A percentile compares a stretch with the other conserved stretches of the same genome.
phyloP scores from a whole-genome alignment of 1,139 yeast species.

The Candida pseudoviswanathii region DNA sequence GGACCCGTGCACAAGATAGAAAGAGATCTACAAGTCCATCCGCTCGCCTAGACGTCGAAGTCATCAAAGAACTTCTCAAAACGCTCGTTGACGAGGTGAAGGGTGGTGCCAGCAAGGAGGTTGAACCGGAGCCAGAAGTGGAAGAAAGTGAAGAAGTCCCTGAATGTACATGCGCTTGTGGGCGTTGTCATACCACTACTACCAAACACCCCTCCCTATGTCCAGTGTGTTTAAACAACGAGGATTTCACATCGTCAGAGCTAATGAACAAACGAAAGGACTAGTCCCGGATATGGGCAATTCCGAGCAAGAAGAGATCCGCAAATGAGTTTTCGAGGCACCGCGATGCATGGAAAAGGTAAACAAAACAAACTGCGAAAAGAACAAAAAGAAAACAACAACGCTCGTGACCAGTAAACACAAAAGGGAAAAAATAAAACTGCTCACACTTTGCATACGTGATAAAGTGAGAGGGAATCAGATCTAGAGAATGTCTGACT shows the following conservation, averaged over 20 bases:
- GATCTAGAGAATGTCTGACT: not conserved
- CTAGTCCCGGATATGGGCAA: not conserved
- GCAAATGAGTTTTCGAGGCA: not conserved
- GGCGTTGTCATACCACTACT: not conserved
- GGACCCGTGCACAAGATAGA: not conserved
- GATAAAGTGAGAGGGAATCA: not conserved
- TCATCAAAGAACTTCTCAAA: not conserved
- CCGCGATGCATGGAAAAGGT: not conserved
- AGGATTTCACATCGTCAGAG: conserved; percentile 1
- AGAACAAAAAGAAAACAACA: not conserved
- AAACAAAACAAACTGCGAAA: not conserved
- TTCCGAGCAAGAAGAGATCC: too few relatives aligned
- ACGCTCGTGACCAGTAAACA: not conserved
- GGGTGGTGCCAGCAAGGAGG: not conserved
- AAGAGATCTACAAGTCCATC: not conserved
- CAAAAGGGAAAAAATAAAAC: not conserved
- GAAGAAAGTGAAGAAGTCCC: not conserved
- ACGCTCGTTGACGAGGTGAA: not conserved
- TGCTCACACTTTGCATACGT: not conserved
- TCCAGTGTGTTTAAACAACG: conserved; percentile 1
- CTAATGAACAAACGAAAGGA: not conserved
- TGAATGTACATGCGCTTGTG: not conserved
- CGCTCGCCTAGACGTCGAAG: not conserved
- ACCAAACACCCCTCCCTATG: not conserved
- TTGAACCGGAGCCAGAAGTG: not conserved